phyloP scores from a whole-genome alignment of 495 filamentous ascomycete species.

The Pyronema omphalodes region DNA sequence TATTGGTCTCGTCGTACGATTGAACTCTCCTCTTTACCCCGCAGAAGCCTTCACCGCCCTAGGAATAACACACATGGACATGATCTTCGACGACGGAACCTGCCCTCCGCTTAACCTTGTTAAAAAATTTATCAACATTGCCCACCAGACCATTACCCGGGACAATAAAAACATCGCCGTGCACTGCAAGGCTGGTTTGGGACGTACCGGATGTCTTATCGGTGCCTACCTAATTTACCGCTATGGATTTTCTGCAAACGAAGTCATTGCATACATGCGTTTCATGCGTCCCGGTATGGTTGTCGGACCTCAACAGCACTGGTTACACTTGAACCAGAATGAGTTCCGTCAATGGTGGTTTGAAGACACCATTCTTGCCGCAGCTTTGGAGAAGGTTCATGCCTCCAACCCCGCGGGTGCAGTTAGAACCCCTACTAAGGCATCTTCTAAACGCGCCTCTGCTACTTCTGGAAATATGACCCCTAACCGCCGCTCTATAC shows the following conservation, averaged over 20 bases:
- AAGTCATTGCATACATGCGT: constrained; percentile 96
- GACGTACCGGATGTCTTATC: constrained; percentile 90
- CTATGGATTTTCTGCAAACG: constrained; percentile 95
- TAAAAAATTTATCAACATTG: constrained; percentile 78
- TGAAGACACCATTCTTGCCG: constrained; percentile 61
- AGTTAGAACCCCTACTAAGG: constrained; percentile 63
- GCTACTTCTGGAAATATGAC: constrained; percentile 36
- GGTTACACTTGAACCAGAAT: constrained; percentile 93
- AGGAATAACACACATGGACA: constrained; percentile 87
- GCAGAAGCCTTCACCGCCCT: constrained; percentile 88
- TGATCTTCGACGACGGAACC: constrained; percentile 98
- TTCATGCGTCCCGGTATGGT: constrained; percentile 99
- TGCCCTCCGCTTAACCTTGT: constrained; percentile 77
- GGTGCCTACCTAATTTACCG: constrained; percentile 95
- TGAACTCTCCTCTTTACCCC: constrained; percentile 91
- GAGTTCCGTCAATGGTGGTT: constrained; percentile 97
- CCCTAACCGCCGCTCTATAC: constrained; percentile 54
- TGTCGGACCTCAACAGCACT: constrained; percentile 97
- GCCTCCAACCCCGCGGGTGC: constrained; percentile 33
- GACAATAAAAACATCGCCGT: constrained; percentile 82
- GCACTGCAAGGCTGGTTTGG: constrained; percentile 93
- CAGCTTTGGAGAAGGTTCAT: constrained; percentile 20
- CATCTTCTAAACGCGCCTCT: constrained; percentile 28
- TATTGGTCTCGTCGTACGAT: constrained; percentile 79
- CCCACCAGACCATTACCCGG: constrained; percentile 80